Evolutionary conservation across 495 filamentous ascomycete genomes (phyloP), one percentile per base, ranked within the genome.

Genomic region (Xylaria cubensis): DNA sequence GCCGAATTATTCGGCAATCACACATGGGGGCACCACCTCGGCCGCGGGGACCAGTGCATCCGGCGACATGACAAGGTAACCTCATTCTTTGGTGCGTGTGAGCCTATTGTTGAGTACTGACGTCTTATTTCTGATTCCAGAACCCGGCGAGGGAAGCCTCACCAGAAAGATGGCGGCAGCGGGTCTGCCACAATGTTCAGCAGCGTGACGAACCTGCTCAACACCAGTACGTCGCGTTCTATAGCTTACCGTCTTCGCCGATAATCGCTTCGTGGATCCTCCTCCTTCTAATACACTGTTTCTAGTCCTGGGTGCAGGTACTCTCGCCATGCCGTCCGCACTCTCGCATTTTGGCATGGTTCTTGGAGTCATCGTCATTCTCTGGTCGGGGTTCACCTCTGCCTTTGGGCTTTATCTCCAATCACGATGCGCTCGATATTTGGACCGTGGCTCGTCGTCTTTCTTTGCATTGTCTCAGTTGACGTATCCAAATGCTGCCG

Each of bases 351-450:
- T 98, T 85, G 97, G 90, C 71, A 93, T 98, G 72, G 77, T 91
- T 24, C 87, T 97, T 32, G 96, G 96, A 24, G 84, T 91, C 39
- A 79, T 94, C 66, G 90, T 99, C 5, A 94, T 99, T 42, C 53
- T 97, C 39, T 99, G 97, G 94, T 94, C 94, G 21, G 96, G 92
- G 24, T 76, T 92, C 13, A 94, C 92, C 13, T 92, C 95, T 42
- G 95, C 92, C 32, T 97, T 99, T 74, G 96, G 97, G 13, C 86
- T 99, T 21, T 99, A 99, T 75, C 91, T 99, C 19, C 96, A 99
- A 78, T 89, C 94, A 15, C 89, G 92, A 80, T 98, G 97, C 84
- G 90, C 97, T 7, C 89, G 92, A 77, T 99, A 98, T 77, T 85
- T 98, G 56, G 97, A 98, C 67, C 86, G 93, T 59, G 97, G 96